Evolutionary conservation across 1,284 basidiomycete genomes (phyloP).

Genomic region (Cryptococcus jaspeensis): DNA sequence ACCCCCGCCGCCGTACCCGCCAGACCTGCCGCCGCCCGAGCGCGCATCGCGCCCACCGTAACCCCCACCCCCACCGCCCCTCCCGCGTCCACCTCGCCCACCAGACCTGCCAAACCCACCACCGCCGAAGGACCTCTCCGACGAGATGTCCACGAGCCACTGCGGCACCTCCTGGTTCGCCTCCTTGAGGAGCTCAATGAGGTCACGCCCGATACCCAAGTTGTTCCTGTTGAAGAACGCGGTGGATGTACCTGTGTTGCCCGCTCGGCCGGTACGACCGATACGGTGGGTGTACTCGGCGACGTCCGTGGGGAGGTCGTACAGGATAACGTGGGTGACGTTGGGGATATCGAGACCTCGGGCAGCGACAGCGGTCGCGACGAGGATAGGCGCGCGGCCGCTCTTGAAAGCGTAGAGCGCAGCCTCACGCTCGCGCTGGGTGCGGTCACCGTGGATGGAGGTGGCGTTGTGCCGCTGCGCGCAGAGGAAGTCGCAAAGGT

Average conservation of each 20-base stretch:
- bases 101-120: slow-evolving; percentile 58
- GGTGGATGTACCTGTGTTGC: slow-evolving; percentile 94
- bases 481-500: slow-evolving; percentile 95
- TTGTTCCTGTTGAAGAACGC: slow-evolving; percentile 93
- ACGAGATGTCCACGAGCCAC: slow-evolving; percentile 88
- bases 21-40: slow-evolving; percentile 58
- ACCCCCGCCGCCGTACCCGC: slow-evolving; percentile 58
- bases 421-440: slow-evolving; percentile 94
- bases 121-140: slow-evolving; percentile 71
- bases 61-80: slow-evolving; percentile 47
- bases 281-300: slow-evolving; percentile 99
- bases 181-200: slow-evolving; percentile 77
- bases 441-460: slow-evolving; percentile 97
- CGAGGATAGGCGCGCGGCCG: slow-evolving; percentile 92
- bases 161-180: slow-evolving; percentile 86
- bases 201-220: slow-evolving; percentile 85
- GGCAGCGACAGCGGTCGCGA: slow-evolving; percentile 97
- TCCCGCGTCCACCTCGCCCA: slow-evolving; percentile 58
- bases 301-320: slow-evolving; percentile 97
- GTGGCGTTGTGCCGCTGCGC: slow-evolving; percentile 81
- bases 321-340: slow-evolving; percentile 93
- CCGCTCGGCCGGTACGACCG: slow-evolving; percentile 98
- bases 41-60: slow-evolving; percentile 57
- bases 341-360: slow-evolving; percentile 99
- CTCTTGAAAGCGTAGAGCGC: slow-evolving; percentile 94